Base-by-base conservation (phyloP, 805 yeast genomes). In the Yamadazyma insecticola region DNA sequence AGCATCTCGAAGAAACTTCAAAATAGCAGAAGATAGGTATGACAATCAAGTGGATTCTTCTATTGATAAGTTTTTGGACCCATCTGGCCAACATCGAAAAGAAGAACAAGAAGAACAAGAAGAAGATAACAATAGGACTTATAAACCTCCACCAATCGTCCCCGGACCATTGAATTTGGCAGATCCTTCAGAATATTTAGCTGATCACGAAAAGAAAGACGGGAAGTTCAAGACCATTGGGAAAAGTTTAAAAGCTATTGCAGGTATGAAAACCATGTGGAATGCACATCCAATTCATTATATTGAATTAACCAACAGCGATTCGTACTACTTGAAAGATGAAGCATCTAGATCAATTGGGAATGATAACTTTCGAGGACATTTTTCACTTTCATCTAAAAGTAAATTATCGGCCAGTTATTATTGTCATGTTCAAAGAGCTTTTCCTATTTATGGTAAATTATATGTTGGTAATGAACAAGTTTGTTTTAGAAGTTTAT, bases 371-470 rank as follows among this genome's bases (percentile, higher is more conserved):
- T 88, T 81, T 50, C 67, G 74, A 28, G 51, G 60, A 1, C 81
- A 78, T 44, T 90, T 90, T 44, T 74, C 88, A 0, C 58, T 89
- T 14, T 66, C 71, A 4, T 67, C 63, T 0, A 48, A 60, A 2
- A 76, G 75, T 23, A 51, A 48, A 4, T 59, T 89, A 27, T 54
- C 80, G 0, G 77, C 95, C 0, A 69, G 86, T 1, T 90, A 86
- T 48, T 80, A 74, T 47, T 68, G 81, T 1, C 78, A 84, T 55
- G 48, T 87, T 12, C 79, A 75, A 41, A 72, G 83, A 41, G 73
- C 82, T 9, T 59, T 86, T 13, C 96, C 96, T 1, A 62, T 78
- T 1, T 88, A 85, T 55, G 97, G 97, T 1, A 84, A 85, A 45
- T 48, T 89, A 2, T 87, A 87, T 51, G 45, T 90, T 9, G 85